Base-by-base conservation (phyloP, 306 rosid genomes). In the Cucurbita maxima region DNA sequence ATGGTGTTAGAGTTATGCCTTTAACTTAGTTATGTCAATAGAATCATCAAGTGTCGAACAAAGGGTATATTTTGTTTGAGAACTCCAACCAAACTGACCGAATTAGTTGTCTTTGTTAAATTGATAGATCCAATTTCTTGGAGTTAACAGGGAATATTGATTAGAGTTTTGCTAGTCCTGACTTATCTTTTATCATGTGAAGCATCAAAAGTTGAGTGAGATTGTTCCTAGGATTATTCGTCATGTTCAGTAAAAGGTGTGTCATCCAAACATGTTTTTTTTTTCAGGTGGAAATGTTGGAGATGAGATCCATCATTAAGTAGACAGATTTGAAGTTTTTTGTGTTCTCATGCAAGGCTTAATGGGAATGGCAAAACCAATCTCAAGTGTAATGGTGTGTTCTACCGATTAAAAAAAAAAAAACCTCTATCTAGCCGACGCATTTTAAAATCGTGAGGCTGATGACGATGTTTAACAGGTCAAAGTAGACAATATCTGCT, bases 201-300 rank as follows among this genome's bases (percentile, higher is more conserved):
- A 61, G 12, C 48, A 14, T 61, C 47, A 61, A 3, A 37, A 37
- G 68, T 61, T 15, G 13, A 16, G 68, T 47, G 10, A 61, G 68
- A 37, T 61, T 40, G 34, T 40, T 37, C 41, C 51, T 40, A 44
- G 40, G 25, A 38, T 40, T n/a, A 62, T 3, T 41, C 38, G 40
- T 10, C 14, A 5, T 63, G 71, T 63, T 63, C n/a, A n/a, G 52
- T 40, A 25, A 38, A 63, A 63, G 22, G 71, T 0, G 16, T 40
- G 36, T 63, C 34, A 7, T 63, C 7, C 18, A 16, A 45, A 45
- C 43, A 51, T 12, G 7, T 18, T 37, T 82, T 81, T 74, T 36
- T 52, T 77, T 53, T 47, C 88, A 94, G 98, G 97, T 94, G 58
- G 97, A 94, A 81, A 94, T 94, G 97, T 91, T 97, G 4, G 97